A percentile compares a stretch with the other conserved stretches of the same genome.
These are phyloP conservation scores for Lentinula sp. DNA, from an alignment of 768 basidiomycete species.

Conservation along the genomic window DNA sequence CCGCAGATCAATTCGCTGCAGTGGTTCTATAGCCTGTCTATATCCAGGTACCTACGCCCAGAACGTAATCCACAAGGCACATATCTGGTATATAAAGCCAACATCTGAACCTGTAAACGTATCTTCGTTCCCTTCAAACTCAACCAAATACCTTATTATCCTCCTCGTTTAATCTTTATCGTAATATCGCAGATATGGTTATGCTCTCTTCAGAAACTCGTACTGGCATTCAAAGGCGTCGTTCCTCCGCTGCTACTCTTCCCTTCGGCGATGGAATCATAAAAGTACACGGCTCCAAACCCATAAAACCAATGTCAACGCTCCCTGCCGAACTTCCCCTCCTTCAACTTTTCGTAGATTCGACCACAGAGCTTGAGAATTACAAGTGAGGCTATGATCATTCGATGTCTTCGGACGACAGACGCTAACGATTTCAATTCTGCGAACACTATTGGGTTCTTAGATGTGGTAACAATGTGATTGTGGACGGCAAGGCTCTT, in stretches of 20 bases:
- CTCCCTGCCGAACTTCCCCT: slow-evolving; percentile 20
- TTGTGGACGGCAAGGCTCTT: slow-evolving; percentile 64
- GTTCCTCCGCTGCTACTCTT: slow-evolving; percentile 5
- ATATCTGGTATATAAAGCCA: not conserved
- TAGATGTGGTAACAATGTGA: slow-evolving; percentile 58
- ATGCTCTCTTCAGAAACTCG: slow-evolving; percentile 24
- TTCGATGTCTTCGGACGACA: not conserved
- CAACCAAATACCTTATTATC: not conserved
- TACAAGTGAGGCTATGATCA: slow-evolving; percentile 43
- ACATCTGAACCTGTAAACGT: not conserved
- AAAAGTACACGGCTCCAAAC: not conserved
- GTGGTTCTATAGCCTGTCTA: not conserved
- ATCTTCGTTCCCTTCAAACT: slow-evolving; percentile 2
- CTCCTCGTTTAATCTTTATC: slow-evolving; percentile 1
- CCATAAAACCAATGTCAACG: not conserved
- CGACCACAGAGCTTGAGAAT: slow-evolving; percentile 53
- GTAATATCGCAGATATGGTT: slow-evolving; percentile 16
- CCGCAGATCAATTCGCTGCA: not conserved
- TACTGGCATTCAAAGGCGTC: slow-evolving; percentile 8
- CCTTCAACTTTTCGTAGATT: slow-evolving; percentile 51
- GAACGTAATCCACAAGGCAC: slow-evolving; percentile 1
- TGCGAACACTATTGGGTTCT: not conserved
- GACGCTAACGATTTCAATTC: slow-evolving; percentile 6
- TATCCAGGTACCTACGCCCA: not conserved
- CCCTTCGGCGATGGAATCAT: slow-evolving; percentile 2